Percentiles rank a stretch among this genome's conserved stretches.
Evolutionary conservation across 1,284 basidiomycete genomes (phyloP).

Genomic region (Neotropicomus parvogracilis): DNA sequence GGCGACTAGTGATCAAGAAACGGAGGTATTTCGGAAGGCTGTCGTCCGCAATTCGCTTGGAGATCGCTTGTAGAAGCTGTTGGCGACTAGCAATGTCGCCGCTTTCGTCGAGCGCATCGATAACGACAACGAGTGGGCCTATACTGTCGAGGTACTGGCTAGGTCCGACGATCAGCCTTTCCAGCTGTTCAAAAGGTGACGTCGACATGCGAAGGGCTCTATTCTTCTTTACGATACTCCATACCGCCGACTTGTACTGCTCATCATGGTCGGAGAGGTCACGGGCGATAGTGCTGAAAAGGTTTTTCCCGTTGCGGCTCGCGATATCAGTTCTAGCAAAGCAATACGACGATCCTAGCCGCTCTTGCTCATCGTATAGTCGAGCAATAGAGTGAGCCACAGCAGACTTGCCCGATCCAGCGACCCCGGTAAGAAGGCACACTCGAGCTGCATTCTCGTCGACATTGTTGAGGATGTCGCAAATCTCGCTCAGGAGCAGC

Average conservation of each 20-base stretch:
- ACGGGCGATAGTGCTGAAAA: slow-evolving; percentile 6
- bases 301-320: slow-evolving; percentile 3
- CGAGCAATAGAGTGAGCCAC: slow-evolving; percentile 2
- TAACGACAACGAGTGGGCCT: slow-evolving; percentile 3
- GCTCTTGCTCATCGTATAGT: too few species aligned
- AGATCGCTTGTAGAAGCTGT: neutral
- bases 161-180: neutral
- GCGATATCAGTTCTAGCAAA: neutral
- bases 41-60: neutral
- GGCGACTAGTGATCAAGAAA: too few species aligned
- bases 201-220: neutral
- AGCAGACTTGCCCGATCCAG: neutral
- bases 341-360: too few species aligned
- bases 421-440: neutral
- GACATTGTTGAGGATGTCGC: neutral
- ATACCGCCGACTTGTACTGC: neutral
- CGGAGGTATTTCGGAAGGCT: neutral
- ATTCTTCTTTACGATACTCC: neutral
- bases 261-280: slow-evolving; percentile 3
- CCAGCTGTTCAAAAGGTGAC: neutral
- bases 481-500: neutral
- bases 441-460: neutral
- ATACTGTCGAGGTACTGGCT: neutral
- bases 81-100: neutral
- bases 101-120: slow-evolving; percentile 14